Percentiles rank a stretch among this genome's conserved stretches.
phyloP scores from a whole-genome alignment of 768 basidiomycete genomes.

The Tubosaeta sp. region DNA sequence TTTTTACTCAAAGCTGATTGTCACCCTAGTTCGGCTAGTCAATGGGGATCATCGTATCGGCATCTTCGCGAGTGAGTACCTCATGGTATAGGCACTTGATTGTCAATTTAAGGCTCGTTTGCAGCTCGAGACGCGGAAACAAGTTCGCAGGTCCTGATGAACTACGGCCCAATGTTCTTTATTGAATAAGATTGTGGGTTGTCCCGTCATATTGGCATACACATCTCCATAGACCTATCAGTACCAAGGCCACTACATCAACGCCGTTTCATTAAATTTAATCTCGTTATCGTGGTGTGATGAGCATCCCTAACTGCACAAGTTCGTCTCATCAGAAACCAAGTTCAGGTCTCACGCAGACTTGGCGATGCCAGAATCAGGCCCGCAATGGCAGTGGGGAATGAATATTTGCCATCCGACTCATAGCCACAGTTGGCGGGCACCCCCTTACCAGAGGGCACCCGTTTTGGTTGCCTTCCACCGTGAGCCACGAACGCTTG shows the following conservation, averaged over 20 bases:
- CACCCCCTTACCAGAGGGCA: neutral
- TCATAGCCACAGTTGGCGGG: neutral
- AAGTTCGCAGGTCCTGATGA: conserved; percentile 50
- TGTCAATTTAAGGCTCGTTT: neutral
- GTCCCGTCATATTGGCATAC: neutral
- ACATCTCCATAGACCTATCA: neutral
- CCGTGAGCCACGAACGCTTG: neutral
- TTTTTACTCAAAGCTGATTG: neutral
- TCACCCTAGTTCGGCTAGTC: conserved; percentile 46
- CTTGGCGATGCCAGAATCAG: neutral
- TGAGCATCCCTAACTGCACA: neutral
- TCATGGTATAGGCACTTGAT: neutral
- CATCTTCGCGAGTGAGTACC: conserved; percentile 34
- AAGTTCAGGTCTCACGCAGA: neutral
- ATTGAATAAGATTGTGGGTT: neutral
- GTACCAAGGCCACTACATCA: neutral
- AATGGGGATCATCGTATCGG: conserved; percentile 68
- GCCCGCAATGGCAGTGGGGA: neutral
- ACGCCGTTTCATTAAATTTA: neutral
- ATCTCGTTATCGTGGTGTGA: neutral
- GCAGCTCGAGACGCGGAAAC: conserved; percentile 37
- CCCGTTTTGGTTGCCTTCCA: conserved; percentile 1
- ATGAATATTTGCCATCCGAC: neutral
- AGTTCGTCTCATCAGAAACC: neutral
- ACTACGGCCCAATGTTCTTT: conserved; percentile 56